Evolutionary conservation across 2,329 filamentous ascomycete species (phyloP).

Genomic region (Cercospora sesami): DNA sequence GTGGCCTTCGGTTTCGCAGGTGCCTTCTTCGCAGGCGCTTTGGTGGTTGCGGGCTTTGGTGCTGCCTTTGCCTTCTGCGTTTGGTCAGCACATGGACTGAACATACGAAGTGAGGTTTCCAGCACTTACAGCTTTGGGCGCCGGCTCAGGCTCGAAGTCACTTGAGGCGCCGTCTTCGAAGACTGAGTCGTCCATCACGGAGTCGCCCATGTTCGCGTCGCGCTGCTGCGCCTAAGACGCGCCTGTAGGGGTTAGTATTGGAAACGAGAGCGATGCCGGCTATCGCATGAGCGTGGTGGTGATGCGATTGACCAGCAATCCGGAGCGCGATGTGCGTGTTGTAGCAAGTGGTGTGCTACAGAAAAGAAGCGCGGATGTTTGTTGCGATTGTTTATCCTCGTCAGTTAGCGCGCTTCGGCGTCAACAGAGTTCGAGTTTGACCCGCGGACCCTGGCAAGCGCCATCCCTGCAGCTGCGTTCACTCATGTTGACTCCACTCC

Average conservation of each 20-base stretch:
- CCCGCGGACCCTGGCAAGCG: constrained; percentile 1
- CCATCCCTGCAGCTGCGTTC: constrained; percentile 1
- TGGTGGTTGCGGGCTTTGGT: constrained; percentile 41
- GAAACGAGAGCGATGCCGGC: constrained; percentile 1
- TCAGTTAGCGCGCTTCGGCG: neutral
- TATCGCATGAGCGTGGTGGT: neutral
- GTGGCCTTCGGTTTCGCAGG: constrained; percentile 41
- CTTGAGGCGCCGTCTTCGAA: constrained; percentile 47
- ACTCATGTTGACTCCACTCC: neutral
- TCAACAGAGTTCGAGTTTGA: constrained; percentile 3
- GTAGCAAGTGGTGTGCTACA: neutral
- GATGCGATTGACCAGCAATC: constrained; percentile 11
- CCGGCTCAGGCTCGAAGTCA: constrained; percentile 44
- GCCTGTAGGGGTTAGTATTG: constrained; percentile 2
- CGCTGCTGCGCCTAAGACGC: neutral
- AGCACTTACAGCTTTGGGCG: constrained; percentile 33
- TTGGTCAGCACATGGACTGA: constrained; percentile 26
- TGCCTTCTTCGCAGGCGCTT: constrained; percentile 42
- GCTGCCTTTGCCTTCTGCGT: constrained; percentile 37
- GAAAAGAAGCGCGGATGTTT: neutral
- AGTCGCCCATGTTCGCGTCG: constrained; percentile 44
- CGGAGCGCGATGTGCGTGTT: neutral
- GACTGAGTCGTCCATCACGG: constrained; percentile 40
- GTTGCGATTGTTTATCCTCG: constrained; percentile 10
- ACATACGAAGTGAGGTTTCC: constrained; percentile 4